phyloP scores from a whole-genome alignment of 495 filamentous ascomycete genomes.

The Penicillium lagena region DNA sequence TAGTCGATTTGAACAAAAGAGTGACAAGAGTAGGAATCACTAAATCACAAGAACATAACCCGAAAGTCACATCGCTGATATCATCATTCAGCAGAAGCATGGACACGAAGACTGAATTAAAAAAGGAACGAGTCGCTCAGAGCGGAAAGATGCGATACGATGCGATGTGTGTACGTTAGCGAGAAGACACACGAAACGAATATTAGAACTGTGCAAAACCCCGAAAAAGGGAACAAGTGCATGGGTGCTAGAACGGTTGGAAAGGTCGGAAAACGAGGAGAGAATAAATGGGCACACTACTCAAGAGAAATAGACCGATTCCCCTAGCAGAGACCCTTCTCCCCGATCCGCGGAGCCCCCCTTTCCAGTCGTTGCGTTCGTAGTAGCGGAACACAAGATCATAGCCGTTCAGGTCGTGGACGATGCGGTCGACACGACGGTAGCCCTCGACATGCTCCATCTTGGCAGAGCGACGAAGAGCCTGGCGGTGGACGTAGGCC shows the following conservation, averaged over 20 bases:
- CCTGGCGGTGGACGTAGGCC: conserved; percentile 39
- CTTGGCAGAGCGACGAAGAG: conserved; percentile 49
- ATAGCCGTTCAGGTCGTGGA: conserved; percentile 96
- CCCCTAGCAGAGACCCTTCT: conserved; percentile 20
- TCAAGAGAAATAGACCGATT: too few relatives aligned
- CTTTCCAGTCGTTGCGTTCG: conserved; percentile 87
- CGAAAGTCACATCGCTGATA: conserved; percentile 6
- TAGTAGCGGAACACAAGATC: conserved; percentile 96
- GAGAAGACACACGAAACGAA: conserved; percentile 2
- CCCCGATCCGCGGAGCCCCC: conserved; percentile 67
- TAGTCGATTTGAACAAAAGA: not conserved
- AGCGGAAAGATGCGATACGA: conserved; percentile 17
- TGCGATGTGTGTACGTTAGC: conserved; percentile 7
- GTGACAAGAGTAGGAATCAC: not conserved
- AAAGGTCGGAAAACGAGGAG: conserved; percentile 6
- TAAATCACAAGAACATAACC: conserved; percentile 4
- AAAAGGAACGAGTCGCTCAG: conserved; percentile 10
- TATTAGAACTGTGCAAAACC: not conserved
- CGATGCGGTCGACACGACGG: conserved; percentile 84
- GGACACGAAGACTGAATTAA: not conserved
- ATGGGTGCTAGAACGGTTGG: not conserved
- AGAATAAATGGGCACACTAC: too few relatives aligned
- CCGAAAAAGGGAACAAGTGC: not conserved
- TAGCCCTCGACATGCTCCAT: conserved; percentile 88
- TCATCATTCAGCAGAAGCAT: conserved; percentile 1